phyloP scores from a whole-genome alignment of 352 stramenopile species.

The Peronosclerospora sorghi region DNA sequence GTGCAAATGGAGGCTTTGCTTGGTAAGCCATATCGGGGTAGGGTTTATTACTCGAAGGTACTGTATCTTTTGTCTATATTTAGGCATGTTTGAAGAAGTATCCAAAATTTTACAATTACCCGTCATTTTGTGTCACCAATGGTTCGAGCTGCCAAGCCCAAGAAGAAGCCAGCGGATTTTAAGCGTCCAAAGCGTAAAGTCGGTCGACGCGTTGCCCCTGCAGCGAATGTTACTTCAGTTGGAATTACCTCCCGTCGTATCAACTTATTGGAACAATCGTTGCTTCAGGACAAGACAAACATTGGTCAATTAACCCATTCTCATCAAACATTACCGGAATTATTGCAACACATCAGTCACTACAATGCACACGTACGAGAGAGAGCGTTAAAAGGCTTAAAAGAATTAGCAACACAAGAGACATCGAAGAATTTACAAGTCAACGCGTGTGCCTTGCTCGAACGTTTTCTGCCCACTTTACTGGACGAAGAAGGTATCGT shows the following conservation, averaged over 20 bases:
- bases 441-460: slow-evolving; percentile 63
- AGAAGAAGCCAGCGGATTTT: slow-evolving; percentile 84
- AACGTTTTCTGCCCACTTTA: slow-evolving; percentile 63
- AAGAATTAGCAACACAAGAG: slow-evolving; percentile 42
- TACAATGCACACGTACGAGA: slow-evolving; percentile 79
- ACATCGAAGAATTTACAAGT: slow-evolving; percentile 43
- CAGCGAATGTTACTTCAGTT: slow-evolving; percentile 73
- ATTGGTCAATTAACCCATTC: slow-evolving; percentile 50
- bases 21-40: too few relatives aligned
- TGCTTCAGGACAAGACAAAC: slow-evolving; percentile 57
- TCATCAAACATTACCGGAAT: slow-evolving; percentile 50
- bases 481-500: slow-evolving; percentile 75
- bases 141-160: slow-evolving; percentile 37
- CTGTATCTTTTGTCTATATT: too few relatives aligned
- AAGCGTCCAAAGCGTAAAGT: slow-evolving; percentile 84
- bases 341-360: slow-evolving; percentile 56
- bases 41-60: too few relatives aligned
- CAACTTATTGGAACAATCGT: slow-evolving; percentile 73
- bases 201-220: slow-evolving; percentile 46
- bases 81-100: too few relatives aligned
- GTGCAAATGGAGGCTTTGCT: too few relatives aligned
- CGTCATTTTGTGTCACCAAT: slow-evolving; percentile 12
- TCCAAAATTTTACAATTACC: too few relatives aligned
- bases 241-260: slow-evolving; percentile 65
- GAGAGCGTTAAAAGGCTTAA: slow-evolving; percentile 49